Base-by-base conservation (phyloP, 192 early-diverging fungal genomes). In the Podila epigama region DNA sequence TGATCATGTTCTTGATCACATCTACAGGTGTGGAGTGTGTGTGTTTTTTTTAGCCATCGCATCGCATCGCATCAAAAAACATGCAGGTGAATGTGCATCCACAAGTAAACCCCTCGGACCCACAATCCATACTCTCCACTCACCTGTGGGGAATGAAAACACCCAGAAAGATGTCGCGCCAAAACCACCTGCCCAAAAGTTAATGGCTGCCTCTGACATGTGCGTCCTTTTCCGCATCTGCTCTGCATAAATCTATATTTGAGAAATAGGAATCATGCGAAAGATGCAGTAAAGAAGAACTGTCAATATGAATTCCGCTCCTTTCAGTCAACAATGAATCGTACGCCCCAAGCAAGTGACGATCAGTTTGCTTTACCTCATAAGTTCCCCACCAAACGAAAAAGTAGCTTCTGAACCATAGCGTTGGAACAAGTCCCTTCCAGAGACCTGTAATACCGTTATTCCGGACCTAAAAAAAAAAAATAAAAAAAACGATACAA, bases 131-230 rank as follows among this genome's bases (percentile, higher is more conserved):
- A 8, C 35, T 15, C 15, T 32, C 4, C 11, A 42, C 57, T 73
- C 70, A 87, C 86, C 92, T 29, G 86, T 85, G 0, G 95, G 93
- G 53, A 92, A 95, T 37, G 87, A 85, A 60, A 91, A 83, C 22
- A 91, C 84, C 97, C 97, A 98, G 72, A 96, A 98, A 12, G 88
- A 89, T 60, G 90, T 96, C 40, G 97, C 95, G 33, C 92, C 91
- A 60, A 96, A 66, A 7, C 95, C 97, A 60, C 92, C 92, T 11
- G 90, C 91, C 60, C 91, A 55, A 81, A 92, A 92, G 63, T 88
- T 91, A 53, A 92, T 78, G 1, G 88, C 81, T 53, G 85, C 86
- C 61, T 90, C 89, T 0, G 89, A 79, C 63, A 88, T 69, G 58
- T 85, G 70, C 5, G 65, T 82, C 29, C 72, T 51, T 51, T 83